Percentiles rank a stretch among this genome's conserved stretches.
Evolutionary conservation across 345 rosid genomes (phyloP).

Genomic region (Rhizophora apiculata): DNA sequence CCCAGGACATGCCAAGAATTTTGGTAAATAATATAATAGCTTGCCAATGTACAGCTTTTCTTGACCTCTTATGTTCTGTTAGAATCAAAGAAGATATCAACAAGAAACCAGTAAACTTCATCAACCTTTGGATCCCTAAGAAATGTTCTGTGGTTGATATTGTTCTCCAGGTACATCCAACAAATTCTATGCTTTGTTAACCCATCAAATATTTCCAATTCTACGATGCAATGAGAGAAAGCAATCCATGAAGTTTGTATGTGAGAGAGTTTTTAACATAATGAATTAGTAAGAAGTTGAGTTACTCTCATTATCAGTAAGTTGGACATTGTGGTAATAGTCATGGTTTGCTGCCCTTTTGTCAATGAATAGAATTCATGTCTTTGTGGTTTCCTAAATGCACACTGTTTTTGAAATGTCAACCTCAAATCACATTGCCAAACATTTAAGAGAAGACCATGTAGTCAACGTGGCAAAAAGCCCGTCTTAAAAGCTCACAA

Average conservation of each 20-base stretch:
- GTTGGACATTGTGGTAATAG: not conserved
- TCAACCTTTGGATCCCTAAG: not conserved
- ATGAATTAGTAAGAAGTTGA: not conserved
- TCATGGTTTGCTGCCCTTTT: not conserved
- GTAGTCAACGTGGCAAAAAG: no score
- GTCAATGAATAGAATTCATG: not conserved
- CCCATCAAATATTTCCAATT: not conserved
- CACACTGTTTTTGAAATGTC: no score
- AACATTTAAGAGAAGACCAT: no score
- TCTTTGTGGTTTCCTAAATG: no score
- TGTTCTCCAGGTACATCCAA: not conserved
- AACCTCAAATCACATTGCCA: no score
- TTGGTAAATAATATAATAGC: constrained; percentile 9
- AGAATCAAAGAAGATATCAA: not conserved
- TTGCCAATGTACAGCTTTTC: constrained; percentile 5
- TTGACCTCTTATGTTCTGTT: not conserved
- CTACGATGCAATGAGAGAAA: not conserved
- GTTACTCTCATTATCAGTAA: not conserved
- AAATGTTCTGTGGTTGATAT: not conserved
- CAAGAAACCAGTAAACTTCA: not conserved
- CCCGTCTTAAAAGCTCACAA: not conserved
- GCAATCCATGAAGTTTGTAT: not conserved
- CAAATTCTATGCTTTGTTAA: not conserved
- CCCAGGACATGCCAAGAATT: constrained; percentile 6
- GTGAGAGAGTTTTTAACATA: not conserved